phyloP scores from a whole-genome alignment of 495 filamentous ascomycete species.

The Sabuloglossum arenarium region DNA sequence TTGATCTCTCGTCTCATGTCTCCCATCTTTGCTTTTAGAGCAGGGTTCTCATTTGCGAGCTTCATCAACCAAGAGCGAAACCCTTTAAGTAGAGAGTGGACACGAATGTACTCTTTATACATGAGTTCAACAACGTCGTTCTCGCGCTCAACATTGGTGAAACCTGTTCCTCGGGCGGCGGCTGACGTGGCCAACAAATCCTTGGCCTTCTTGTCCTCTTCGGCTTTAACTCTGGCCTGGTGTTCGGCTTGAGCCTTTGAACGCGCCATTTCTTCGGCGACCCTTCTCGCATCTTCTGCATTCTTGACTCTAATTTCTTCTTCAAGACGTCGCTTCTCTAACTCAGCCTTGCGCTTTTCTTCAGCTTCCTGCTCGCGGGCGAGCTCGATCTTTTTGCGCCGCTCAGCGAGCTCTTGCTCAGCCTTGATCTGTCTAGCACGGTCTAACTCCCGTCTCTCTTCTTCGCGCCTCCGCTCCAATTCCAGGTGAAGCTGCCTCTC shows the following conservation, averaged over 20 bases:
- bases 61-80: conserved; percentile 36
- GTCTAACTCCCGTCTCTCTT: conserved; percentile 23
- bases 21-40: conserved; percentile 44
- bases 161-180: background rate
- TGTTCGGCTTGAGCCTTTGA: background rate
- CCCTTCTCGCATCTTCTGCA: conserved; percentile 9
- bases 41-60: conserved; percentile 25
- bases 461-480: conserved; percentile 22
- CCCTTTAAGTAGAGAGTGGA: conserved; percentile 55
- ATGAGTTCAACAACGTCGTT: conserved; percentile 10
- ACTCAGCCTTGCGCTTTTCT: background rate
- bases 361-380: background rate
- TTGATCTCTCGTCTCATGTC: conserved; percentile 53
- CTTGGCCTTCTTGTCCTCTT: conserved; percentile 16
- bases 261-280: conserved; percentile 11
- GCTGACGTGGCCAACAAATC: background rate
- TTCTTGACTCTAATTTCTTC: conserved; percentile 9
- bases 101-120: conserved; percentile 40
- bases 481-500: conserved; percentile 14
- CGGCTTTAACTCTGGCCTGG: conserved; percentile 13
- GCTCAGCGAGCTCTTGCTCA: conserved; percentile 12
- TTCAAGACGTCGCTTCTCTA: conserved; percentile 7
- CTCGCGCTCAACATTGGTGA: conserved; percentile 2
- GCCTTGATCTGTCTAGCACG: conserved; percentile 20
- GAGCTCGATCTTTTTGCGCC: background rate